Conservation (phyloP, 176 grass and related monocot species). For the Poa annua region DNA sequence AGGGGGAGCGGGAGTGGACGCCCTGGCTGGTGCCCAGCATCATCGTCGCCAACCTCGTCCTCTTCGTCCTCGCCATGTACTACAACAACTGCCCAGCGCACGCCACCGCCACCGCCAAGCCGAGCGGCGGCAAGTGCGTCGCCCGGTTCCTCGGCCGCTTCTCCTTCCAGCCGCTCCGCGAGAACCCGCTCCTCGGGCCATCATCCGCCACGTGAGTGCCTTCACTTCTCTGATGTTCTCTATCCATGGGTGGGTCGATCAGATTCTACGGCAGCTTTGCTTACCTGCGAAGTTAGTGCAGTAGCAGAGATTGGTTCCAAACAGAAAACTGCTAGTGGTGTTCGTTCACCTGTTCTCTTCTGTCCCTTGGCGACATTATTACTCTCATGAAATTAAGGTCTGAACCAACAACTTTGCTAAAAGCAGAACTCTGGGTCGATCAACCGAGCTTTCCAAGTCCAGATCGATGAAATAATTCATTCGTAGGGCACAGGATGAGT, state of each 20-base stretch:
- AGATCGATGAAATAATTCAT: conserved; percentile 24
- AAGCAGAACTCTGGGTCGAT: not conserved
- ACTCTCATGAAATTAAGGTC: not conserved
- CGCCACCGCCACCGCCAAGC: no score
- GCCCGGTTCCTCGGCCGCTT: conserved; percentile 65
- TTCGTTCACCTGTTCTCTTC: not conserved
- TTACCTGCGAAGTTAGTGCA: not conserved
- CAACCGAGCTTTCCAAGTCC: not conserved
- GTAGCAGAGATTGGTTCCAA: not conserved
- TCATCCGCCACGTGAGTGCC: conserved; percentile 69
- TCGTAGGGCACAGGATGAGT: not conserved
- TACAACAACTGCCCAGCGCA: conserved; percentile 92
- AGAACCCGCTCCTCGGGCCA: conserved; percentile 89
- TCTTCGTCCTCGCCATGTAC: conserved; percentile 91
- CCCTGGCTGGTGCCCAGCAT: conserved; percentile 78
- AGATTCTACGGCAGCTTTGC: not conserved
- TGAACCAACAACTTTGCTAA: not conserved
- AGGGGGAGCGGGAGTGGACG: conserved; percentile 78
- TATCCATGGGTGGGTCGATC: no score
- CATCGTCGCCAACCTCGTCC: conserved; percentile 69
- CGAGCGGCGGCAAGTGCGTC: conserved; percentile 57
- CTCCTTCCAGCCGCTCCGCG: conserved; percentile 80
- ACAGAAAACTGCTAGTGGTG: not conserved
- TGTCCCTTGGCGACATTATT: conserved; percentile 1
- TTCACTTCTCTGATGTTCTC: no score